Base-by-base conservation (phyloP, 163 green algal species). In the Chlamydomonas reinhardtii region DNA sequence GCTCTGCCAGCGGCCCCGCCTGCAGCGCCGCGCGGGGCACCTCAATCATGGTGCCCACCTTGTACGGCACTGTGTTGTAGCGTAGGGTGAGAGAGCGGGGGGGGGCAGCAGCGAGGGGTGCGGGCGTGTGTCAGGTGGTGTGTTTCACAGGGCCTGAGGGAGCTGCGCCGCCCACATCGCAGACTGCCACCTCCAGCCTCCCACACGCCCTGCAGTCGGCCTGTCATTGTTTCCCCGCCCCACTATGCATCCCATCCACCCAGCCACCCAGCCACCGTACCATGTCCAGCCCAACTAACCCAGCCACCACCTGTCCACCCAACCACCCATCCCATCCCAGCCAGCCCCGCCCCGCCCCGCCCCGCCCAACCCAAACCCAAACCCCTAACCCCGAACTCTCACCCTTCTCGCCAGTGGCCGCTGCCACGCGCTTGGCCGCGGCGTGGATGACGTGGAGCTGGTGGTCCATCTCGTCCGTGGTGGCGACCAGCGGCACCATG, bases 401-500 rank as follows among this genome's bases (percentile, higher is more conserved):
- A 85, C 79, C 69, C 69, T 77, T 85, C 52, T 64, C 32, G 68
- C 79, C 79, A 4, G 79, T 32, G 12, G 31, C 34, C 16, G 56
- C 70, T 27, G 27, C 37, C 65, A 90, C 86, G 74, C 84, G 65
- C 27, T 84, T 77, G 1, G 91, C 91, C 0, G 91, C 86, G 24
- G 70, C 65, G 54, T 73, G 75, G 20, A 93, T 83, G 27, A 93
- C 62, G 39, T 81, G 66, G 24, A 74, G 86, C 89, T 98, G 94
- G 73, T 94, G 66, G 29, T 88, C n/a, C 31, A 98, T 89, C 91
- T 98, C 96, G 27, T 91, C 89, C 31, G 93, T 80, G 64, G 91
- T 91, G 69, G 77, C 64, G 1, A 84, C 95, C 66, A 98, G 94
- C 0, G 96, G 96, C 69, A 99, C 91, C 96, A 98, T 98, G 94